phyloP scores from a whole-genome alignment of 2,329 filamentous ascomycete species.

The Sporothrix protearum region DNA sequence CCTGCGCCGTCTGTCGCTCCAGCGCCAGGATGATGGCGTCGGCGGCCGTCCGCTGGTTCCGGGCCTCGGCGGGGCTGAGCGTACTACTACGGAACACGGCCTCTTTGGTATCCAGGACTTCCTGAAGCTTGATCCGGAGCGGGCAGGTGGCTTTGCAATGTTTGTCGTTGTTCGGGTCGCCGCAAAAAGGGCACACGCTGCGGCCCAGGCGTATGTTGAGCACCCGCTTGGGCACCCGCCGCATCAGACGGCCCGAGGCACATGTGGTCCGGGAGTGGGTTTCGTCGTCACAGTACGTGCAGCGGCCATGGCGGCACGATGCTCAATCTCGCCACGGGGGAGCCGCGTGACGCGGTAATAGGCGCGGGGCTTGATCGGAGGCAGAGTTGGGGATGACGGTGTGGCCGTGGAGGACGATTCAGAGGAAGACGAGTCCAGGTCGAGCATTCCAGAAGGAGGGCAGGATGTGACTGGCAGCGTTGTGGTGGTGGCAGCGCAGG shows the following conservation, averaged over 20 bases:
- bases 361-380: neutral
- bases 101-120: neutral
- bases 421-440: neutral
- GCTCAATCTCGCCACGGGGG: slow-evolving; percentile 6
- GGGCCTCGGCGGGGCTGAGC: neutral
- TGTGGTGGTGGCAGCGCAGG: neutral
- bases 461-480: neutral
- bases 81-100: neutral
- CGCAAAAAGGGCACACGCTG: slow-evolving; percentile 25
- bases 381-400: neutral
- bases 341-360: slow-evolving; percentile 18
- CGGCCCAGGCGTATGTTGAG: slow-evolving; percentile 14
- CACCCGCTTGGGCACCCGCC: slow-evolving; percentile 20
- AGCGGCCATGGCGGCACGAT: slow-evolving; percentile 3
- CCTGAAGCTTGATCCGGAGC: neutral
- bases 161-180: slow-evolving; percentile 18
- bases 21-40: neutral
- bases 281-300: slow-evolving; percentile 24
- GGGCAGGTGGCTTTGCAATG: slow-evolving; percentile 25
- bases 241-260: slow-evolving; percentile 25
- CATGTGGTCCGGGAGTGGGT: slow-evolving; percentile 23
- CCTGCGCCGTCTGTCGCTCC: neutral
- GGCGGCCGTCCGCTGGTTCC: neutral
- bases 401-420: neutral
- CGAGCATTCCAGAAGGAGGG: neutral